These are phyloP conservation scores for Fraxinus sp. DNA, from an alignment of 305 asterid genomes.

Conservation along the genomic window DNA sequence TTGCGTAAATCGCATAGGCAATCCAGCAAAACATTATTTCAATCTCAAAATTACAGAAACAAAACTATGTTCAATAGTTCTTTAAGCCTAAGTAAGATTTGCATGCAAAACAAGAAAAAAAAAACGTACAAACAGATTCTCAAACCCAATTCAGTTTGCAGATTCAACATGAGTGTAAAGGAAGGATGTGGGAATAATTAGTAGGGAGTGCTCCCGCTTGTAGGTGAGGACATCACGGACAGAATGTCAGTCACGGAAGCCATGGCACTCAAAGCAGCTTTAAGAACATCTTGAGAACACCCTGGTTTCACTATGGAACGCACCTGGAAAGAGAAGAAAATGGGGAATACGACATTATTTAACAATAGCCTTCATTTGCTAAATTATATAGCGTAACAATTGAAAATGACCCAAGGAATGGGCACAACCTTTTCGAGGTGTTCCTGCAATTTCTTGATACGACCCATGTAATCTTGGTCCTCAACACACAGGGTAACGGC, in stretches of 20 bases:
- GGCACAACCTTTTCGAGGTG: conserved; percentile 70
- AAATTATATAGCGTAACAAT: not conserved
- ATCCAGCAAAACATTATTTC: not conserved
- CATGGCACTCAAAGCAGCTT: conserved; percentile 95
- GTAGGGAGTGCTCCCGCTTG: conserved; percentile 52
- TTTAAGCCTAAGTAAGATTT: not conserved
- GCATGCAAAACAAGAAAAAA: not conserved
- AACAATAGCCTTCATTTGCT: not conserved
- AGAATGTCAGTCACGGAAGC: conserved; percentile 88
- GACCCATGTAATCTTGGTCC: conserved; percentile 96
- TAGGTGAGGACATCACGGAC: conserved; percentile 64
- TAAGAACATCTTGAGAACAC: conserved; percentile 90
- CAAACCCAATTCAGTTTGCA: not conserved
- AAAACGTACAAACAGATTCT: not conserved
- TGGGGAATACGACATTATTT: not conserved
- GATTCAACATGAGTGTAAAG: not conserved
- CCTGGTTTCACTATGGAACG: conserved; percentile 94
- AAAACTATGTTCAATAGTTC: not conserved
- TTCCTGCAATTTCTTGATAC: conserved; percentile 78
- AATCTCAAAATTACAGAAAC: not conserved
- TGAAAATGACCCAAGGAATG: not conserved
- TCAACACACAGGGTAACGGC: conserved; percentile 78
- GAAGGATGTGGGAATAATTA: not conserved
- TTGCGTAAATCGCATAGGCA: not conserved
- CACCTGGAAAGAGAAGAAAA: conserved; percentile 45